Conservation (phyloP, 139 green algal species). For the Chlamydomonas eustigma region DNA sequence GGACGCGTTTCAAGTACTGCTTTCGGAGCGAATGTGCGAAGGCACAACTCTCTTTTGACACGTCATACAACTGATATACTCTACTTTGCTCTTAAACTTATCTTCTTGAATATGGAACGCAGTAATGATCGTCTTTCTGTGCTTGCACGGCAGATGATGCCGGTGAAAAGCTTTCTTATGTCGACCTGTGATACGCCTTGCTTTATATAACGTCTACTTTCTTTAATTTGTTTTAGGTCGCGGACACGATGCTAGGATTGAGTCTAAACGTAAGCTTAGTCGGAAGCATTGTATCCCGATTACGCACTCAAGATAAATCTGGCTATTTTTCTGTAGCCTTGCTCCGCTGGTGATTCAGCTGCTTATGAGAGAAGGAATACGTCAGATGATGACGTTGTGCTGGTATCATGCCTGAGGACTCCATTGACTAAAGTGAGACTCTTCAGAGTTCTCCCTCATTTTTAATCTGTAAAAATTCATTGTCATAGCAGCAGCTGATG, state of each 20-base stretch:
- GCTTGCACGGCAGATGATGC: conserved; percentile 29
- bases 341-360: conserved; percentile 78
- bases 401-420: conserved; percentile 85
- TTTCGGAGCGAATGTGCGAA: too few species aligned
- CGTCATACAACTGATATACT: conserved; percentile 2
- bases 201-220: too few species aligned
- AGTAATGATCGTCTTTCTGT: conserved; percentile 35
- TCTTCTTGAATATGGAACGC: background rate
- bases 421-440: conserved; percentile 74
- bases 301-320: too few species aligned
- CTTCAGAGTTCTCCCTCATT: background rate
- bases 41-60: too few species aligned
- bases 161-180: conserved; percentile 28
- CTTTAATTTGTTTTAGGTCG: background rate
- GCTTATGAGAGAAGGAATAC: conserved; percentile 62
- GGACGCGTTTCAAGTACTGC: too few species aligned
- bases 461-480: too few species aligned
- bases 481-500: too few species aligned
- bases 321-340: conserved; percentile 38
- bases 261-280: background rate
- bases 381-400: conserved; percentile 80
- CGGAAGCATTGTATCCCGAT: too few species aligned
- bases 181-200: background rate
- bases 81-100: background rate
- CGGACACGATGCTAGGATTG: background rate